These are phyloP conservation scores for Eurotiales sp. DNA, from an alignment of 2,329 filamentous ascomycete species.

Conservation along the genomic window DNA sequence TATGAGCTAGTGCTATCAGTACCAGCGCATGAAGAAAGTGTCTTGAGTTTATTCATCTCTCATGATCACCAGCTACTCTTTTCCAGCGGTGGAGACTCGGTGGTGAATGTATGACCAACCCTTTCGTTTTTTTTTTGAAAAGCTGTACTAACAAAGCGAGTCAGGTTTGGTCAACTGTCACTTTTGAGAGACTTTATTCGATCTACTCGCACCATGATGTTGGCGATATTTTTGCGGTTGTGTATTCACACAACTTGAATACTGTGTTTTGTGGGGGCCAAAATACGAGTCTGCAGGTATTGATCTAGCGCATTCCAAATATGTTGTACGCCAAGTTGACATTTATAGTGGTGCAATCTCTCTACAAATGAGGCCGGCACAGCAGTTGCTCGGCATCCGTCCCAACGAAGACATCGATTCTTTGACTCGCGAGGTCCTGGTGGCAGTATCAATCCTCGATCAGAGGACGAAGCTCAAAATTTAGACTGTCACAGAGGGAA, in stretches of 20 bases:
- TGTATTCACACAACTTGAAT: conserved; percentile 73
- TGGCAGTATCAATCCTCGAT: conserved; percentile 71
- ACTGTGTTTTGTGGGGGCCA: conserved; percentile 90
- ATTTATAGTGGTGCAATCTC: conserved; percentile 68
- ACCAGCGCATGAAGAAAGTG: conserved; percentile 86
- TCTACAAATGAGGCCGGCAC: conserved; percentile 60
- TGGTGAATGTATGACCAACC: conserved; percentile 66
- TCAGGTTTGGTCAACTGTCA: conserved; percentile 74
- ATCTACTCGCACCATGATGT: conserved; percentile 93
- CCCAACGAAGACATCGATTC: conserved; percentile 77
- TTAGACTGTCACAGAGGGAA: conserved; percentile 56
- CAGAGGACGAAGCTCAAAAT: conserved; percentile 52
- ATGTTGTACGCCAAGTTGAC: conserved; percentile 19
- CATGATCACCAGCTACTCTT: conserved; percentile 73
- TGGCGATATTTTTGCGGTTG: conserved; percentile 93
- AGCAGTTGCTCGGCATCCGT: conserved; percentile 66
- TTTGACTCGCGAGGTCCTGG: conserved; percentile 88
- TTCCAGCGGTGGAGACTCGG: conserved; percentile 87
- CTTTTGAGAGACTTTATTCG: conserved; percentile 74
- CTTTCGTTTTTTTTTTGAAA: background rate
- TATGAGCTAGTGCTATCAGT: conserved; percentile 76
- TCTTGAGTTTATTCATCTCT: conserved; percentile 79
- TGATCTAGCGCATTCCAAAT: background rate
- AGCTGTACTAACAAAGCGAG: conserved; percentile 1
- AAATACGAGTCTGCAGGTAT: conserved; percentile 80